Percentiles rank a stretch among this genome's conserved stretches.
These are phyloP conservation scores for Ricinus communis DNA, from an alignment of 345 rosid species.

Conservation along the genomic window DNA sequence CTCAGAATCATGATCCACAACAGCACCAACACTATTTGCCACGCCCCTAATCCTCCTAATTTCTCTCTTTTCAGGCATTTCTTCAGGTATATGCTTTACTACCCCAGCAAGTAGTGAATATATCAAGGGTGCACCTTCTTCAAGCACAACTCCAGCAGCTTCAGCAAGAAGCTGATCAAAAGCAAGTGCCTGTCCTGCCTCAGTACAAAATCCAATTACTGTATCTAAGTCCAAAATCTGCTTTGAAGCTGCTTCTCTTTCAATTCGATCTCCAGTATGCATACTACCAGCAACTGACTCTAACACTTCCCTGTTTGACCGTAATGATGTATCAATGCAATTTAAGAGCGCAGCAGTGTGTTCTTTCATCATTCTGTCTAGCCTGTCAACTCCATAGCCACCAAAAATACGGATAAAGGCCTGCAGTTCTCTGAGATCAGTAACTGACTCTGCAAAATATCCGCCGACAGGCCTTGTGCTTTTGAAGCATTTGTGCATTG, in stretches of 20 bases:
- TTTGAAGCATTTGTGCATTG: constrained; percentile 86
- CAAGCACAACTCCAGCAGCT: constrained; percentile 88
- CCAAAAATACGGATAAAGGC: constrained; percentile 92
- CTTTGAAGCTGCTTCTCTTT: constrained; percentile 70
- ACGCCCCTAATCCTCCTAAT: constrained; percentile 77
- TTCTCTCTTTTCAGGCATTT: constrained; percentile 83
- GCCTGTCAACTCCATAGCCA: constrained; percentile 89
- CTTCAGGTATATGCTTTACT: constrained; percentile 79
- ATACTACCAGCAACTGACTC: constrained; percentile 88
- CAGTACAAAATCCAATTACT: constrained; percentile 82
- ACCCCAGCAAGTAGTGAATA: constrained; percentile 76
- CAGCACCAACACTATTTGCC: constrained; percentile 58
- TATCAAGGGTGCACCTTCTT: constrained; percentile 80
- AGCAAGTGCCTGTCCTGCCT: constrained; percentile 97
- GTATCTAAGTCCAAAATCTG: constrained; percentile 97
- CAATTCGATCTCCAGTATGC: constrained; percentile 93
- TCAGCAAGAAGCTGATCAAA: constrained; percentile 91
- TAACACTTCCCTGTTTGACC: constrained; percentile 79
- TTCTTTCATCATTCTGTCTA: constrained; percentile 94
- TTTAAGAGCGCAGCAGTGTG: constrained; percentile 92
- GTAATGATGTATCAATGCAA: constrained; percentile 87
- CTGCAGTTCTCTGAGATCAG: constrained; percentile 77
- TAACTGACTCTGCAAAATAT: constrained; percentile 97
- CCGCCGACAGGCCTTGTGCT: constrained; percentile 99
- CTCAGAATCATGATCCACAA: constrained; percentile 88